Percentiles rank a stretch among this genome's conserved stretches.
Evolutionary conservation across 495 filamentous ascomycete species (phyloP).

Genomic region (Umbilicaria muhlenbergii): DNA sequence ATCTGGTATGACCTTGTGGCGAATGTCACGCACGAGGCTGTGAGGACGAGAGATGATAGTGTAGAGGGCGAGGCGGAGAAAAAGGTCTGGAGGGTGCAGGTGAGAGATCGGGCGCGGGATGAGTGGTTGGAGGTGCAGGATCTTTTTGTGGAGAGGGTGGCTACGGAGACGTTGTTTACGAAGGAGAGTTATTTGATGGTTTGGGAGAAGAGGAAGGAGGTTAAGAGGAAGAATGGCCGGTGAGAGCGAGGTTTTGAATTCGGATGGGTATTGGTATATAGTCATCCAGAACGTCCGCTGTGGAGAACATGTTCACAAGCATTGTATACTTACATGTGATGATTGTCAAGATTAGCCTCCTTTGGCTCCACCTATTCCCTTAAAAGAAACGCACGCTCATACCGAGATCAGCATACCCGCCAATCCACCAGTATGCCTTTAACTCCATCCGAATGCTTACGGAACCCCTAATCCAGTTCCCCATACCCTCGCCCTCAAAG

Average conservation of each 20-base stretch:
- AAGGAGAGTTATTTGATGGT: slow-evolving; percentile 91
- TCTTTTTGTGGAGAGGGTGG: slow-evolving; percentile 74
- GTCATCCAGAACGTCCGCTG: too few species aligned
- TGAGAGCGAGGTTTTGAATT: too few species aligned
- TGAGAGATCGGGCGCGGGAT: slow-evolving; percentile 43
- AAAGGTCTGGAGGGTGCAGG: slow-evolving; percentile 66
- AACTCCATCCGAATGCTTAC: too few species aligned
- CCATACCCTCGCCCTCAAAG: slow-evolving; percentile 13
- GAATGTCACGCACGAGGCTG: slow-evolving; percentile 77
- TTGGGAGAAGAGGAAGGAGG: slow-evolving; percentile 71
- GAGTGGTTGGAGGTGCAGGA: slow-evolving; percentile 95
- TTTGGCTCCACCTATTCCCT: too few species aligned
- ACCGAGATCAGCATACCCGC: too few species aligned
- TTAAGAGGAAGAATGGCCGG: slow-evolving; percentile 19
- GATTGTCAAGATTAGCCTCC: too few species aligned
- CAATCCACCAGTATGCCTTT: too few species aligned
- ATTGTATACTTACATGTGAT: too few species aligned
- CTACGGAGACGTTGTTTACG: slow-evolving; percentile 75
- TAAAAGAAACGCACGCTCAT: too few species aligned
- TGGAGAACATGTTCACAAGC: too few species aligned
- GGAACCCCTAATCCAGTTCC: too few species aligned
- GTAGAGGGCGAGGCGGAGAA: slow-evolving; percentile 69
- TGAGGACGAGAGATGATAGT: slow-evolving; percentile 54
- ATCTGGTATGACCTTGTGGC: slow-evolving; percentile 94
- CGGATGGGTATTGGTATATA: too few species aligned